Evolutionary conservation across 2,329 filamentous ascomycete genomes (phyloP).

Genomic region (Zalaria obscura): DNA sequence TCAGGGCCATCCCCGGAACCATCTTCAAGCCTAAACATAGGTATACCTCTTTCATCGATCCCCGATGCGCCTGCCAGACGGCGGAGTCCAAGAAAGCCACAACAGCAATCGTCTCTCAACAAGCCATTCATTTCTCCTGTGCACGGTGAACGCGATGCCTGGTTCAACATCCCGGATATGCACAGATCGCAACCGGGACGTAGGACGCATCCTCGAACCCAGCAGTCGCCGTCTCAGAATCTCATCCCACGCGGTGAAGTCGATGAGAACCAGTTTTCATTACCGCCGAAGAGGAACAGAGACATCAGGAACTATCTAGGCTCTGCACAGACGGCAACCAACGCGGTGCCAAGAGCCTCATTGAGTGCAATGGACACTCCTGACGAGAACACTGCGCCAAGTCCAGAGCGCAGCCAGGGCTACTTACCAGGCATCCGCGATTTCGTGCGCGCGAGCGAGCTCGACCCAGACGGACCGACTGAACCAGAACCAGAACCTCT

Average conservation of each 20-base stretch:
- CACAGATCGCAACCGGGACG: background rate
- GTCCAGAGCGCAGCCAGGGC: too few species aligned
- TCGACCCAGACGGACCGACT: slow-evolving; percentile 7
- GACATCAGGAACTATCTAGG: slow-evolving; percentile 1
- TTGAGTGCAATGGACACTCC: too few species aligned
- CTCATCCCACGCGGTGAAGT: background rate
- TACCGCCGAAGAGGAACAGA: background rate
- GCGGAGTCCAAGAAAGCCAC: slow-evolving; percentile 8
- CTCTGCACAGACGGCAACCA: background rate
- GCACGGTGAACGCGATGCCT: slow-evolving; percentile 8
- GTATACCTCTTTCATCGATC: slow-evolving; percentile 2
- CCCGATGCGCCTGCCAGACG: slow-evolving; percentile 5
- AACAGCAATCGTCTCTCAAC: slow-evolving; percentile 9
- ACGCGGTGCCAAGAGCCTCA: background rate
- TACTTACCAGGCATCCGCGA: slow-evolving; percentile 1
- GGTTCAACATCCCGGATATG: slow-evolving; percentile 11
- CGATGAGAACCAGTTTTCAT: background rate
- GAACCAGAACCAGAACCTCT: slow-evolving; percentile 1
- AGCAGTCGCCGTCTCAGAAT: background rate
- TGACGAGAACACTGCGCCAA: too few species aligned
- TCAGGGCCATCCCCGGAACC: too few species aligned
- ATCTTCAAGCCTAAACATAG: background rate
- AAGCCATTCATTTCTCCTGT: slow-evolving; percentile 17
- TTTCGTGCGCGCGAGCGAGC: slow-evolving; percentile 16
- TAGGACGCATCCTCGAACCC: background rate